phyloP scores from a whole-genome alignment of 495 filamentous ascomycete species.

The Penicillium diatomitis region DNA sequence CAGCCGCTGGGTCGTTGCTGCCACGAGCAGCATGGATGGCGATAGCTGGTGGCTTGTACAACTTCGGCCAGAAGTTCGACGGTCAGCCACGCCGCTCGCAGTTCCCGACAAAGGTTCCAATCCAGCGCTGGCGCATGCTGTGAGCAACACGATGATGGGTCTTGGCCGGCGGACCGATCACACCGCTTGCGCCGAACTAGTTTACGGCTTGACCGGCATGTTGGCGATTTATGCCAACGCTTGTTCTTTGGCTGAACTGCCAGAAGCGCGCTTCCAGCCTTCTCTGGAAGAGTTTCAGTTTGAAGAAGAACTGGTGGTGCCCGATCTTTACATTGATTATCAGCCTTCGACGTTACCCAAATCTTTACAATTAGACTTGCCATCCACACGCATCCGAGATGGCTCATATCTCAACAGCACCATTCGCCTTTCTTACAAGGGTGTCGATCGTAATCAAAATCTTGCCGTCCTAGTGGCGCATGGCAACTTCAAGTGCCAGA shows the following conservation, averaged over 20 bases:
- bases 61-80: slow-evolving; percentile 23
- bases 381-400: slow-evolving; percentile 15
- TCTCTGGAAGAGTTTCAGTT: slow-evolving; percentile 27
- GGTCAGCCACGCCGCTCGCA: slow-evolving; percentile 1
- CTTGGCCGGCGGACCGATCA: slow-evolving; percentile 13
- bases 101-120: slow-evolving; percentile 1
- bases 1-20: slow-evolving; percentile 56
- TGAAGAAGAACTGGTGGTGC: slow-evolving; percentile 20
- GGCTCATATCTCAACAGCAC: slow-evolving; percentile 26
- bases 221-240: slow-evolving; percentile 36
- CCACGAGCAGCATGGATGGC: slow-evolving; percentile 61
- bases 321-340: slow-evolving; percentile 31
- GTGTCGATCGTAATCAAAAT: slow-evolving; percentile 26
- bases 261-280: slow-evolving; percentile 23
- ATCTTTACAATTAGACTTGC: slow-evolving; percentile 23
- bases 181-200: slow-evolving; percentile 26
- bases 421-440: slow-evolving; percentile 32
- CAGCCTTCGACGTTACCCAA: slow-evolving; percentile 22
- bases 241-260: slow-evolving; percentile 26
- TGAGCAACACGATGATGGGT: slow-evolving; percentile 20
- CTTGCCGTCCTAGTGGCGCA: slow-evolving; percentile 33
- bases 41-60: slow-evolving; percentile 71
- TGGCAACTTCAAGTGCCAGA: slow-evolving; percentile 20
- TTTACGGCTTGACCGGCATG: slow-evolving; percentile 31
- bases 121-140: slow-evolving; percentile 18